Evolutionary conservation across 768 basidiomycete species (phyloP).

Genomic region (Boletus tylopilopsis): DNA sequence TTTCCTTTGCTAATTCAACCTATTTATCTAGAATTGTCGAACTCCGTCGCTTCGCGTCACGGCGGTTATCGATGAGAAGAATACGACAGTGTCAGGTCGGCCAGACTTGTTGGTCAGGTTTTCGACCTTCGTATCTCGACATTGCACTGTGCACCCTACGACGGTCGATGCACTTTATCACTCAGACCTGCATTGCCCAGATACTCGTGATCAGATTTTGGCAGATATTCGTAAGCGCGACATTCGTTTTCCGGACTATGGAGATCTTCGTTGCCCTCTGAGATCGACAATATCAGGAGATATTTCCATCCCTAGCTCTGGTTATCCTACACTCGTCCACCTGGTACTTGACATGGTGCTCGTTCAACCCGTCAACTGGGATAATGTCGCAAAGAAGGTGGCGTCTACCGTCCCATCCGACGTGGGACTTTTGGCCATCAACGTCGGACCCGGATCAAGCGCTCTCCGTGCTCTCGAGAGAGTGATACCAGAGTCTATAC

Average conservation of each 20-base stretch:
- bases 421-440: conserved; percentile 37
- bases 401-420: conserved; percentile 11
- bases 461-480: conserved; percentile 38
- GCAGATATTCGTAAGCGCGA: conserved; percentile 40
- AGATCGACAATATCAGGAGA: conserved; percentile 46
- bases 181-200: conserved; percentile 20
- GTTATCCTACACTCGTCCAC: conserved; percentile 34
- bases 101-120: conserved; percentile 49
- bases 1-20: background rate
- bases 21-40: conserved; percentile 9
- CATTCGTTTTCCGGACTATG: conserved; percentile 48
- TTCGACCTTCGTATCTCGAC: conserved; percentile 33
- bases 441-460: conserved; percentile 47
- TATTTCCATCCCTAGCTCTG: conserved; percentile 22
- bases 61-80: conserved; percentile 44
- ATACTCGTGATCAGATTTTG: conserved; percentile 40
- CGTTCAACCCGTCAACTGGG: conserved; percentile 52
- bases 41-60: conserved; percentile 42
- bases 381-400: conserved; percentile 35
- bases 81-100: conserved; percentile 55
- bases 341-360: conserved; percentile 41
- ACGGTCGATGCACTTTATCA: conserved; percentile 55
- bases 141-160: conserved; percentile 39
- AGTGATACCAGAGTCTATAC: conserved; percentile 21
- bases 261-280: conserved; percentile 45